Evolutionary conservation across 2,329 filamentous ascomycete species (phyloP), one percentile per base, ranked within the genome.

Genomic region (Aureobasidium sp.): DNA sequence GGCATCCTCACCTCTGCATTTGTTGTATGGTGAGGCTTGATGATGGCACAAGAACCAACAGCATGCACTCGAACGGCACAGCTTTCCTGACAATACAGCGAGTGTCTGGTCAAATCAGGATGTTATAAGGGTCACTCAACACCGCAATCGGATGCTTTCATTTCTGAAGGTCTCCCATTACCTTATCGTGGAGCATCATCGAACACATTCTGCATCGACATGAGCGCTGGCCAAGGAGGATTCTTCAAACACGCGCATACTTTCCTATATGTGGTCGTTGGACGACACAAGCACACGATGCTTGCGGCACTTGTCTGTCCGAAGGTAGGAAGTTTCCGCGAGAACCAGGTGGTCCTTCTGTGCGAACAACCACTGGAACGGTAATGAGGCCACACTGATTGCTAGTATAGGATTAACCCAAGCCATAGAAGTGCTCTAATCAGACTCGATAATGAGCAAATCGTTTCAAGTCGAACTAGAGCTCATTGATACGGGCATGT

Each of bases 241-340:
- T 60, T 47, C 42, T 59, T 48, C 44, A 60, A 50, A 32, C 56
- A 51, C 51, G 56, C 36, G 29, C 32, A 6, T 60, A 41, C 13
- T 60, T 60, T 17, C 32, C 37, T 2, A 23, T 58, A 1, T 47
- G 42, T 12, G 42, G 39, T 23, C 39, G n/a, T 32, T 58, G 42
- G 55, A 47, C 41, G 10, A 34, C n/a, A 23, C 55, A 58, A 47
- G 46, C 44, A 10, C 32, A 48, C n/a, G 64, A 67, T 47, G 65
- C 67, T 47, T 68, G 67, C 52, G 63, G 60, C 7, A 52, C 46
- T 15, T 69, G 66, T 52, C 67, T 69, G 23, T 67, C 46, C 15
- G 37, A 50, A 20, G 57, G 57, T 13, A 34, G 57, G 39, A 39
- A 42, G 46, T 61, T 27, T 32, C 34, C 57, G 26, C 34, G 57